Conservation (phyloP, 306 rosid species). For the Amphicarpaea edgeworthii region DNA sequence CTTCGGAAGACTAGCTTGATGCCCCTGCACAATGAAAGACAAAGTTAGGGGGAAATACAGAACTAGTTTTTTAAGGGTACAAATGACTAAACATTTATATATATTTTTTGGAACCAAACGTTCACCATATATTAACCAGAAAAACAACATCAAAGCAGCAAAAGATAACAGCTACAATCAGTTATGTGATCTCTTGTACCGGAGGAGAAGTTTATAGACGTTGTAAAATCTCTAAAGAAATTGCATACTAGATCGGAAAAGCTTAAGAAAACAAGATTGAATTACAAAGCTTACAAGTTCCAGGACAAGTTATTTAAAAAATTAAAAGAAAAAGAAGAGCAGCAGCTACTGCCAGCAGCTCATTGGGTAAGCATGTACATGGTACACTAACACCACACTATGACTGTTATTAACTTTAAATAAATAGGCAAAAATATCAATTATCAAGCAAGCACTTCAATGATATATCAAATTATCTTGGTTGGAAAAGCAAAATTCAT, state of each 20-base stretch:
- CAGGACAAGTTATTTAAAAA: neutral
- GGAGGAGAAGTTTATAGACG: neutral
- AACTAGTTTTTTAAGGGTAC: neutral
- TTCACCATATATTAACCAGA: constrained; percentile 6
- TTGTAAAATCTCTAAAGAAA: constrained; percentile 5
- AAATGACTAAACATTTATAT: neutral
- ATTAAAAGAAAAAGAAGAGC: neutral
- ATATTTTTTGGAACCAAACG: neutral
- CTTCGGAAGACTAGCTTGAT: constrained; percentile 46
- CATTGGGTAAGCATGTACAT: neutral
- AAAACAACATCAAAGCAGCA: constrained; percentile 15
- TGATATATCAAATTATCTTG: constrained; percentile 5
- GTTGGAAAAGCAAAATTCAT: constrained; percentile 25
- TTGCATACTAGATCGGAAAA: constrained; percentile 25
- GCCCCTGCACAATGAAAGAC: constrained; percentile 60
- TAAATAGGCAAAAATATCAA: neutral
- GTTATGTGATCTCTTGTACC: neutral
- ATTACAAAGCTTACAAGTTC: neutral
- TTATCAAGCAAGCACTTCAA: constrained; percentile 21
- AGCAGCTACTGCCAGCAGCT: neutral
- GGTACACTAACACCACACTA: neutral
- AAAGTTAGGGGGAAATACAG: constrained; percentile 28
- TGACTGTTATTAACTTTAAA: constrained; percentile 2
- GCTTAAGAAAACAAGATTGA: neutral
- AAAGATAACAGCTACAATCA: constrained; percentile 22